Evolutionary conservation across 495 filamentous ascomycete genomes (phyloP).

Genomic region (Penicillium arizonense): DNA sequence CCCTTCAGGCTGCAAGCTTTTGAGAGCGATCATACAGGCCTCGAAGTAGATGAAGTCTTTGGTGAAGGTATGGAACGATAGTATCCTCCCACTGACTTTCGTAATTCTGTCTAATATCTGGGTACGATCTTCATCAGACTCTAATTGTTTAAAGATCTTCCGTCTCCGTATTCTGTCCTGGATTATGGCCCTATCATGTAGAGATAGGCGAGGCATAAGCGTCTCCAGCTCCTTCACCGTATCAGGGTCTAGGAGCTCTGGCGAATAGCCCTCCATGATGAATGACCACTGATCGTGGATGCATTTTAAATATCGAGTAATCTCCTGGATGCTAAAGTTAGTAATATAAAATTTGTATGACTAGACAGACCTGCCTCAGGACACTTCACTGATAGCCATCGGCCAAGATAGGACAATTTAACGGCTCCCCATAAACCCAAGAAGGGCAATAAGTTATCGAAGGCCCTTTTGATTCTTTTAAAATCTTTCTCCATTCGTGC

Average conservation of each 20-base stretch:
- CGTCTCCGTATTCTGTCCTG: not conserved
- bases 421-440: not conserved
- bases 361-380: not conserved
- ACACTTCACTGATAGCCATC: not conserved
- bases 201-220: not conserved
- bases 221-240: not conserved
- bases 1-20: not conserved
- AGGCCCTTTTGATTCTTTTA: not conserved
- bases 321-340: not conserved
- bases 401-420: not conserved
- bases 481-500: constrained; percentile 2
- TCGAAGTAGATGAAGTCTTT: constrained; percentile 5
- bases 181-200: not conserved
- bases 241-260: not conserved
- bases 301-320: not conserved
- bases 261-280: not conserved
- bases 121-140: not conserved
- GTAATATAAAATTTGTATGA: not conserved
- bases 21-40: not conserved
- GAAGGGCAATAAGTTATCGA: not conserved
- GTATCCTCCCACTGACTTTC: not conserved
- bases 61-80: constrained; percentile 4
- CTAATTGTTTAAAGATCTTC: not conserved
- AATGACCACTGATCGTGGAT: not conserved
- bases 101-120: not conserved